Base-by-base conservation (phyloP, 139 green algal species). In the Volvox reticuliferus region DNA sequence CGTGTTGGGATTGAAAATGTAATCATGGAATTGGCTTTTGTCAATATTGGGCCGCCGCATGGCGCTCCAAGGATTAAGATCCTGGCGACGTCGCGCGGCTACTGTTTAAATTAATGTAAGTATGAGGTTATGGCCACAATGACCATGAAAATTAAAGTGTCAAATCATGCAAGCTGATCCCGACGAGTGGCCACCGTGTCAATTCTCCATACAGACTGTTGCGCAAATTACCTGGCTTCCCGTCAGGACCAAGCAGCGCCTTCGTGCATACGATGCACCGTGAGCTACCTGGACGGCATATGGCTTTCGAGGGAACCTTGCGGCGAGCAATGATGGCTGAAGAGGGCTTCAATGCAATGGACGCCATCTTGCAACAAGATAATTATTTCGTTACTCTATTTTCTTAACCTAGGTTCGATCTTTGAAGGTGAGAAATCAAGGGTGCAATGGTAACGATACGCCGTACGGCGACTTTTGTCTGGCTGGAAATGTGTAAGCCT, bases 241-340 rank as follows among this genome's bases (percentile, higher is more conserved):
- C 86, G 36, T 90, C 86, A 9, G 86, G 86, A 0, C 86, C 86
- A 22, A 90, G 86, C 32, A 90, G 86, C 21, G 86, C 86, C 28
- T 17, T 30, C 0, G 85, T 32, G 3, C 44, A 20, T 9, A 89
- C 36, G 28, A n/a, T 16, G 32, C 85, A 37, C 9, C 85, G 85
- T n/a, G 83, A 67, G 18, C 61, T 35, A 80, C 12, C 0, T 21
- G 85, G 30, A 12, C 33, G 83, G 35, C 24, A 50, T 20, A 65
- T 37, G 35, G 67, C 67, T 5, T 65, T 22, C 22, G 79, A 73
- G 14, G 26, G 22, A 65, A 63, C 44, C 36, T 37, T 20, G 22
- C 83, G 67, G 1, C 67, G 67, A 35, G 67, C 26, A 0, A 62
- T 24, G 24, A 20, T 28, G 0, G 83, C 12, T 0, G 35, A 50